These are phyloP conservation scores for Ophiostoma australiae DNA, from an alignment of 2,329 filamentous ascomycete genomes.

Conservation along the genomic window DNA sequence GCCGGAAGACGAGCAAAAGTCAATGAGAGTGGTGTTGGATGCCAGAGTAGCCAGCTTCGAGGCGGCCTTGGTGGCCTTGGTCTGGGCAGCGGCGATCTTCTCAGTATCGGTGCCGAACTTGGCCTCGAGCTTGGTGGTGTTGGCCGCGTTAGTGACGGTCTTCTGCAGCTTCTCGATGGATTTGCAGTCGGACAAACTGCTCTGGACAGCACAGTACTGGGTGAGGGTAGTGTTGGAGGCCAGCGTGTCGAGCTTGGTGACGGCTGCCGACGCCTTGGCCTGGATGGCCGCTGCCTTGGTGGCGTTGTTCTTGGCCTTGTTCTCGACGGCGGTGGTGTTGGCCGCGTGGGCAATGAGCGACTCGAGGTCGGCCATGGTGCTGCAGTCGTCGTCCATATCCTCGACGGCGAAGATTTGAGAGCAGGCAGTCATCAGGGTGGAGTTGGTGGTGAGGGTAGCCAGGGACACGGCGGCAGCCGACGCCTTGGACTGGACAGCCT, in stretches of 20 bases:
- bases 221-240: slow-evolving; percentile 2
- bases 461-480: background rate
- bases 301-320: slow-evolving; percentile 9
- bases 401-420: background rate
- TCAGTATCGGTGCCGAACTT: background rate
- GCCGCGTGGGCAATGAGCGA: slow-evolving; percentile 6
- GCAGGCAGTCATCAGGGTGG: background rate
- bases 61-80: slow-evolving; percentile 3
- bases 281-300: background rate
- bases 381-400: background rate
- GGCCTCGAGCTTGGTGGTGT: background rate
- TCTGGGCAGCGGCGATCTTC: background rate
- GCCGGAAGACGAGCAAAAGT: background rate
- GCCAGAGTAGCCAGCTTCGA: background rate
- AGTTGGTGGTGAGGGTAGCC: background rate
- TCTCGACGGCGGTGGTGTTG: background rate
- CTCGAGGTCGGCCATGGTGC: background rate
- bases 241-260: background rate
- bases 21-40: background rate
- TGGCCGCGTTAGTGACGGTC: background rate
- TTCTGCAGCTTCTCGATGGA: background rate
- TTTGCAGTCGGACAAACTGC: background rate
- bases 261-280: background rate
- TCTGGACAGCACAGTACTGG: background rate
- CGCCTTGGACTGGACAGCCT: background rate